Conservation (phyloP, 768 basidiomycete species). For the Suillus sp. region DNA sequence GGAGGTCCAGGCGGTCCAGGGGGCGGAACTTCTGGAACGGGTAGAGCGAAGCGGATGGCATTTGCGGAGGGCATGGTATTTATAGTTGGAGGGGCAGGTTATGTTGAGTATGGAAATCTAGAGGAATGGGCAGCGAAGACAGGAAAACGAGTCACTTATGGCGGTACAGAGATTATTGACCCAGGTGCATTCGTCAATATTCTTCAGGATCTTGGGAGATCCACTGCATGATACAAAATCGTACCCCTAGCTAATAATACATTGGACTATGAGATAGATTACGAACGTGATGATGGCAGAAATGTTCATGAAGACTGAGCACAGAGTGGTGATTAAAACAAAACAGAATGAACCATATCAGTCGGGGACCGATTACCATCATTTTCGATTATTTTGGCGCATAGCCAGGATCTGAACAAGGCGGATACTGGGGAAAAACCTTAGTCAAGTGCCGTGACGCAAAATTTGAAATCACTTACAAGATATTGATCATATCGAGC, state of each 20-base stretch:
- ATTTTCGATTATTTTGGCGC: conserved; percentile 58
- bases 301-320: background rate
- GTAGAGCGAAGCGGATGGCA: conserved; percentile 62
- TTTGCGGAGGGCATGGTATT: conserved; percentile 92
- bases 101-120: conserved; percentile 96
- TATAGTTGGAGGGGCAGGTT: conserved; percentile 93
- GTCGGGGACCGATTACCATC: conserved; percentile 24
- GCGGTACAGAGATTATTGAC: conserved; percentile 92
- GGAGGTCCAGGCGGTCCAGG: conserved; percentile 49
- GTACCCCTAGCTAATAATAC: conserved; percentile 10
- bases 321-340: background rate
- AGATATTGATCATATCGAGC: conserved; percentile 89
- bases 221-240: conserved; percentile 26
- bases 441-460: conserved; percentile 15
- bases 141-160: conserved; percentile 88
- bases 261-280: background rate
- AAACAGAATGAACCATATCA: background rate
- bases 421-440: conserved; percentile 55
- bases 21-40: conserved; percentile 38
- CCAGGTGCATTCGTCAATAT: conserved; percentile 82
- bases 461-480: conserved; percentile 47
- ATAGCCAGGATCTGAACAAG: conserved; percentile 78
- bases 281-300: background rate
- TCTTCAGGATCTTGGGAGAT: conserved; percentile 64
- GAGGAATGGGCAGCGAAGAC: conserved; percentile 88